Evolutionary conservation across 139 green algal genomes (phyloP).

Genomic region (Penium margaritaceum): DNA sequence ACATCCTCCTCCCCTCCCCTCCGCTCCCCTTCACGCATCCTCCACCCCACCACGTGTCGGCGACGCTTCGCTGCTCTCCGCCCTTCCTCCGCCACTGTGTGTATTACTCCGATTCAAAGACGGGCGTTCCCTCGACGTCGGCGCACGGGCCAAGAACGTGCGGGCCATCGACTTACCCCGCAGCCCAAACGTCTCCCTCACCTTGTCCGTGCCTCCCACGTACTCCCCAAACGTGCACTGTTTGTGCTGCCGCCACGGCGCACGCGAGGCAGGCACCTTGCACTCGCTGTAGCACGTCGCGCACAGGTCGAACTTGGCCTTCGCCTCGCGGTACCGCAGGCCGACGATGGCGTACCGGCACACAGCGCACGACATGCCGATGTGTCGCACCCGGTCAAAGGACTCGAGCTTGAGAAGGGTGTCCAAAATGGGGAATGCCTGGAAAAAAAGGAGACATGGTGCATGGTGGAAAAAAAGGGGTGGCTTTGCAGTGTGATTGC

Average conservation of each 20-base stretch:
- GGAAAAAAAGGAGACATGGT: not conserved
- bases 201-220: not conserved
- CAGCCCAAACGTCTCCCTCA: slow-evolving; percentile 13
- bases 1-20: no score
- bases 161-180: not conserved
- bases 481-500: not conserved
- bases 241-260: no score
- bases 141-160: no score
- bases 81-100: no score
- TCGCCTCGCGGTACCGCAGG: slow-evolving; percentile 25
- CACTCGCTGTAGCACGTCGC: slow-evolving; percentile 37
- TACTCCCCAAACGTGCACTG: slow-evolving; percentile 5
- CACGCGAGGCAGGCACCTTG: slow-evolving; percentile 34
- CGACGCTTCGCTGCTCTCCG: no score
- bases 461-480: not conserved
- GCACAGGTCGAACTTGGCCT: slow-evolving; percentile 28
- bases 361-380: slow-evolving; percentile 26
- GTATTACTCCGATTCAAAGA: no score
- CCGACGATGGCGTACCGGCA: slow-evolving; percentile 34
- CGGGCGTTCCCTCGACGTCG: no score
- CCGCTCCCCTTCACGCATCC: no score
- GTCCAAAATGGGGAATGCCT: slow-evolving; percentile 18
- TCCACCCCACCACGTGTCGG: no score
- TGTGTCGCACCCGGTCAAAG: slow-evolving; percentile 25
- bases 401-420: slow-evolving; percentile 21